These are phyloP conservation scores for Madurella mycetomatis DNA, from an alignment of 2,329 filamentous ascomycete species.

Conservation along the genomic window DNA sequence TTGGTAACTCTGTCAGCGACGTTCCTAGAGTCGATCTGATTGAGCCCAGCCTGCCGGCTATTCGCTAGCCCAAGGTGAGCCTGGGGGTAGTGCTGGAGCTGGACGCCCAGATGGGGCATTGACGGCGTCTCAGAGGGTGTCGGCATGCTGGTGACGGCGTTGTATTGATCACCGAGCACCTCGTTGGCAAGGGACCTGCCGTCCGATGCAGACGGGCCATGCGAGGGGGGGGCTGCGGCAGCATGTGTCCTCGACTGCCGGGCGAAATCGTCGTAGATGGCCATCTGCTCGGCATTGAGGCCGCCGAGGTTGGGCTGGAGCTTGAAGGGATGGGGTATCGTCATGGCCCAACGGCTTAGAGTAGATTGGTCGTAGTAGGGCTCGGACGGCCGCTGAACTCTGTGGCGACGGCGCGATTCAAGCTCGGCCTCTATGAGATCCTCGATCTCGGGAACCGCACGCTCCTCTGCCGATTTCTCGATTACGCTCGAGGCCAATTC, in stretches of 20 bases:
- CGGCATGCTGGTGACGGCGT: constrained; percentile 52
- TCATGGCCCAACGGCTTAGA: constrained; percentile 86
- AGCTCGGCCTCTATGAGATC: constrained; percentile 82
- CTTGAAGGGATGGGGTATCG: constrained; percentile 90
- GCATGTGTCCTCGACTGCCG: constrained; percentile 67
- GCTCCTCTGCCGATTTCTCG: constrained; percentile 91
- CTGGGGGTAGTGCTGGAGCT: constrained; percentile 53
- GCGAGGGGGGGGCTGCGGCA: constrained; percentile 51
- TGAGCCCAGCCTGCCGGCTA: constrained; percentile 44
- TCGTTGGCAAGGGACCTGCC: constrained; percentile 61
- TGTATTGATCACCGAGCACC: constrained; percentile 59
- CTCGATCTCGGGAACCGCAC: constrained; percentile 90
- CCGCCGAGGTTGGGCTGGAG: constrained; percentile 65
- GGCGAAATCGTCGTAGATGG: constrained; percentile 95
- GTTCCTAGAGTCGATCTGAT: constrained; percentile 48
- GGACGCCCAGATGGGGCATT: constrained; percentile 48
- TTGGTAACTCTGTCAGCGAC: constrained; percentile 55
- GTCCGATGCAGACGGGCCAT: constrained; percentile 56
- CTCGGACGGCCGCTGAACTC: constrained; percentile 70
- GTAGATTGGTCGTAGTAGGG: constrained; percentile 71
- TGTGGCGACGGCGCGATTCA: constrained; percentile 71
- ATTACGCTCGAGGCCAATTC: constrained; percentile 91
- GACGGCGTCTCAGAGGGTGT: constrained; percentile 57
- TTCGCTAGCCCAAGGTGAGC: constrained; percentile 47
- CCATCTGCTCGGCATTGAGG: constrained; percentile 85